Base-by-base conservation (phyloP, 371 early-diverging fungal species). In the Funneliformis caledonium region DNA sequence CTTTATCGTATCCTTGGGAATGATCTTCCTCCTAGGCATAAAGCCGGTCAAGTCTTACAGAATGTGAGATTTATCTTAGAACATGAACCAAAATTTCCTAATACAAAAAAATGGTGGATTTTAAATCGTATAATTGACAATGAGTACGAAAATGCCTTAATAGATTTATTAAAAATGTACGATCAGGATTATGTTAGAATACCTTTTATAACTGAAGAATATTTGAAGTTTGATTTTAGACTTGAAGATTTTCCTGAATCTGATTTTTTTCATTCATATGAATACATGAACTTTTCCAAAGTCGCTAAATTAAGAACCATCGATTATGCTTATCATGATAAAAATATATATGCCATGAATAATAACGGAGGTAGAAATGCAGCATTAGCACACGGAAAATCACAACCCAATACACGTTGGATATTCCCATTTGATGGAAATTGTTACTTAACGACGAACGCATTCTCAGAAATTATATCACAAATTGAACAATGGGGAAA, bases 301-400 rank as follows among this genome's bases (percentile, higher is more conserved):
- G 90, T 91, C 8, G 88, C 90, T 48, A 92, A 91, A 81, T 82
- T 91, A 56, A 83, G 91, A 65, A 88, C 89, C 0, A 80, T 91
- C 70, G 93, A 93, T 76, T 91, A 89, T 80, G 90, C 92, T 37
- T 92, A 92, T 80, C 90, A 91, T 82, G 88, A 88, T 79, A 93
- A 93, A 85, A 93, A 93, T 74, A 68, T 88, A 59, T 93, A 93
- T 84, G 92, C 91, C 45, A 93, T 93, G 92, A 93, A 93, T 78
- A 93, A 93, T 82, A 93, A 93, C 76, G 93, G 92, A 48, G 93
- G 92, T 16, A 87, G 93, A 26, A 92, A 93, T 72, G 86, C 86
- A 22, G 92, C 91, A 0, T 84, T 93, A 47, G 80, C 85, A 48
- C 91, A 92, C 75, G 93, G 89, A 11, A 88, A 88, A 78, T 77